Evolutionary conservation across 257 asterid species (phyloP), one percentile per base, ranked within the genome.

Genomic region (Haberlea rhodopensis): DNA sequence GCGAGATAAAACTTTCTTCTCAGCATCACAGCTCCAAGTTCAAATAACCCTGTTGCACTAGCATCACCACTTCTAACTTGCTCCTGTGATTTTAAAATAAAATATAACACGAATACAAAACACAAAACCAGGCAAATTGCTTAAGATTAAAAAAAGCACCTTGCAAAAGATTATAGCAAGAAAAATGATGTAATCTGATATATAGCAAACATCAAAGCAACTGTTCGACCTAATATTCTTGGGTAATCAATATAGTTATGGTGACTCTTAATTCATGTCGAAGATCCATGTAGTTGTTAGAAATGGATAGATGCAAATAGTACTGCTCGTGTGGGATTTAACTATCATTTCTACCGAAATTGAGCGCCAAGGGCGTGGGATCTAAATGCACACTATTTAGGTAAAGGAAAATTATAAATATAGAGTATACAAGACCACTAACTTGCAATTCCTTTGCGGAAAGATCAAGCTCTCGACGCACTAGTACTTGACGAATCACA

Each of bases 11-110:
- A 79, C 73, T 94, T 94, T 76, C 99, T 78, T 79, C 99, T 84
- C 79, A 90, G 73, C 99, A 90, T 87, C 71, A 94, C 99, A 4
- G 99, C 99, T 65, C 99, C 99, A 31, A 94, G 97, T 71, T 94
- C 99, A 69, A 94, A 94, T 58, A 90, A 81, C 78, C 76, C 97
- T 0, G 86, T 86, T 2, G 96, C 92, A 73, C 83, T 80, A 49
- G 95, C 97, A 73, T 83, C 99, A 0, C 97, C 99, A 65, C 99
- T 94, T 85, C 99, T 87, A 56, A 94, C 96, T 79, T 90, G 97
- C 81, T 94, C 99, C 99, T 94, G 73, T 49, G 26, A 62, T 69
- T 40, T 64, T 67, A 46, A 52, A 69, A 43, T 15, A 15, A 43
- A 37, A 15, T 13, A 43, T 43, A 43, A 43, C 48, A 3, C 48